Conservation (phyloP, 192 early-diverging fungal species). For the Rhizophagus prolifer region DNA sequence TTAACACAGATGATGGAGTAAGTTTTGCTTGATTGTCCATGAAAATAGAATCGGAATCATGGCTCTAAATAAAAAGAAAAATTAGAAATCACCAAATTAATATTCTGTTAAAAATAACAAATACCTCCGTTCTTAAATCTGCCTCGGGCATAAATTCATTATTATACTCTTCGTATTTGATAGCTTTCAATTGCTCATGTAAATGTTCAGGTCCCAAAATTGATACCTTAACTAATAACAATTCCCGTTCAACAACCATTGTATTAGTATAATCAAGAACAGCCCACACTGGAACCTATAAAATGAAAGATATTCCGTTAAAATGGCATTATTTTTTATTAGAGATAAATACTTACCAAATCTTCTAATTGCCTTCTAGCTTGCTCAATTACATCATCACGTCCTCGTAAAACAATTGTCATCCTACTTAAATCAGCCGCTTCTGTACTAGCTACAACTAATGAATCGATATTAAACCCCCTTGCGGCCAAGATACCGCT, state of each 20-base stretch:
- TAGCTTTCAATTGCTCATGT: slow-evolving; percentile 50
- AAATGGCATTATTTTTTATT: neutral
- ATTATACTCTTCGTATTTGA: slow-evolving; percentile 40
- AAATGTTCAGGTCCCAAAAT: slow-evolving; percentile 68
- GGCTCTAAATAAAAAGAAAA: slow-evolving; percentile 6
- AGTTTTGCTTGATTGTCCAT: slow-evolving; percentile 31
- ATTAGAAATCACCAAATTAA: neutral
- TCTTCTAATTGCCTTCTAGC: slow-evolving; percentile 93
- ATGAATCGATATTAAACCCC: slow-evolving; percentile 96
- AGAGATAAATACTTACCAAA: slow-evolving; percentile 58
- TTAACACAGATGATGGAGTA: slow-evolving; percentile 47
- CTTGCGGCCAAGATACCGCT: slow-evolving; percentile 90
- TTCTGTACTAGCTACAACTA: slow-evolving; percentile 96
- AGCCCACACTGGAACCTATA: slow-evolving; percentile 87
- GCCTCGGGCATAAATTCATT: slow-evolving; percentile 35
- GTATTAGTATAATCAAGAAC: slow-evolving; percentile 95
- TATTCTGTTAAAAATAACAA: neutral
- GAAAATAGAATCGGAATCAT: neutral
- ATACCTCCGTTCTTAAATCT: slow-evolving; percentile 14
- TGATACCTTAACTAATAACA: slow-evolving; percentile 91
- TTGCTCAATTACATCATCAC: slow-evolving; percentile 83
- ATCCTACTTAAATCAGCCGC: slow-evolving; percentile 89
- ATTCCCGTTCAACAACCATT: slow-evolving; percentile 87
- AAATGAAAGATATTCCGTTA: slow-evolving; percentile 1
- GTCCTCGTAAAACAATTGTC: slow-evolving; percentile 94